phyloP scores from a whole-genome alignment of 1,284 basidiomycete species.

The Fistulinella cinereoalba region DNA sequence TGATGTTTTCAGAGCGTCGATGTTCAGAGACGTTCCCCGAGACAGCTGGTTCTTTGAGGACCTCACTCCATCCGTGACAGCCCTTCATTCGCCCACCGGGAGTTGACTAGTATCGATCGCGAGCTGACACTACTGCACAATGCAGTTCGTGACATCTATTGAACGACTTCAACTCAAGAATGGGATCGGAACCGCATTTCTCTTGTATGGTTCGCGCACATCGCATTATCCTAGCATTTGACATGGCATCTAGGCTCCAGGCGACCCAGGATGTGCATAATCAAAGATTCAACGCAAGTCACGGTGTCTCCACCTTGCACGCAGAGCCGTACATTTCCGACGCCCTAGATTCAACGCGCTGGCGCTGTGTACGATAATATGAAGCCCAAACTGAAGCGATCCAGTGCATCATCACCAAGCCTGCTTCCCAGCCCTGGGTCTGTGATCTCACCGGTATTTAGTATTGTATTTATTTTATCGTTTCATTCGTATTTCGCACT shows the following conservation, averaged over 20 bases:
- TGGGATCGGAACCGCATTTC: background rate
- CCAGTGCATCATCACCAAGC: background rate
- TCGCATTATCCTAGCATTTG: background rate
- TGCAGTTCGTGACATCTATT: background rate
- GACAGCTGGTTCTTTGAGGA: slow-evolving; percentile 14
- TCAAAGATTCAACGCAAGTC: too few species aligned
- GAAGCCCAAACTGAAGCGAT: slow-evolving; percentile 1
- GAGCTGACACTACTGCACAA: background rate
- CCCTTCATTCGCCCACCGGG: background rate
- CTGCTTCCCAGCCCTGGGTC: background rate
- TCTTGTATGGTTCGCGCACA: background rate
- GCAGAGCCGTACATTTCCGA: too few species aligned
- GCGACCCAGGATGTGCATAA: slow-evolving; percentile 6
- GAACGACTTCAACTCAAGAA: slow-evolving; percentile 10
- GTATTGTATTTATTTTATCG: slow-evolving; percentile 10
- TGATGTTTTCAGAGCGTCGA: slow-evolving; percentile 13
- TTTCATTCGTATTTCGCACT: background rate
- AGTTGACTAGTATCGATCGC: background rate
- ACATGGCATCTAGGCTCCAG: slow-evolving; percentile 8
- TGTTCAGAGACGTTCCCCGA: background rate
- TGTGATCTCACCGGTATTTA: background rate
- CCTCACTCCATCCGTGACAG: background rate
- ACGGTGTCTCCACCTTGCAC: too few species aligned
- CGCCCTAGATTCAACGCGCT: slow-evolving; percentile 12
- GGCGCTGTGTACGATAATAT: slow-evolving; percentile 26